Conservation (phyloP, 148 eudicot genomes). For the Cornus florida region DNA sequence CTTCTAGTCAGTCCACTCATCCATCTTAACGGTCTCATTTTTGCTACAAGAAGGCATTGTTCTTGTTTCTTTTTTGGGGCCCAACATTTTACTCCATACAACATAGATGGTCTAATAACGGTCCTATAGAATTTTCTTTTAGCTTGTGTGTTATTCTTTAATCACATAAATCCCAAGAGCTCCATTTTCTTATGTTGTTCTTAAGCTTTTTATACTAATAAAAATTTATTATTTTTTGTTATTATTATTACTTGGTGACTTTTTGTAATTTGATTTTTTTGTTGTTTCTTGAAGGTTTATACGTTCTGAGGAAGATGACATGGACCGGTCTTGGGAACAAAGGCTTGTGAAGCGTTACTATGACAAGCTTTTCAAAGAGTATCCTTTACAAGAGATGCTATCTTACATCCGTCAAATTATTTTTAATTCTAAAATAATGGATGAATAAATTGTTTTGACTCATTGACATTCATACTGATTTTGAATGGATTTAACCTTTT, state of each 20-base stretch:
- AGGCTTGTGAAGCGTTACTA: slow-evolving; percentile 95
- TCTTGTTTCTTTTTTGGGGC: no score
- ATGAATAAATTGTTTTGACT: not conserved
- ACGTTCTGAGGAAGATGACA: slow-evolving; percentile 91
- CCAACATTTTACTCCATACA: no score
- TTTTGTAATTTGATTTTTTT: not conserved
- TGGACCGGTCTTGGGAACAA: slow-evolving; percentile 88
- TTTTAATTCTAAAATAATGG: not conserved
- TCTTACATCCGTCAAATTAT: not conserved
- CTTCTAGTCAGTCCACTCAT: no score
- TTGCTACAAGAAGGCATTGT: no score
- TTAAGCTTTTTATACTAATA: not conserved
- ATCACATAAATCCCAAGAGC: no score
- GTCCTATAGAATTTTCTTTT: no score
- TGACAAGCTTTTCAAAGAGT: slow-evolving; percentile 95
- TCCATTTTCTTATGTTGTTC: no score
- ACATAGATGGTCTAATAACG: no score
- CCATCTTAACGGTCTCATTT: no score
- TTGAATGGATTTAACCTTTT: not conserved
- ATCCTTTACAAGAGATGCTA: slow-evolving; percentile 52
- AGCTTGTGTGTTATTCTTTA: no score
- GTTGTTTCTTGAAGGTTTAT: slow-evolving; percentile 51
- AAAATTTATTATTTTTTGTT: not conserved
- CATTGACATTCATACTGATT: not conserved
- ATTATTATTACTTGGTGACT: not conserved